Base-by-base conservation (phyloP, 164 flowering plant genomes). In the Saururus chinensis region DNA sequence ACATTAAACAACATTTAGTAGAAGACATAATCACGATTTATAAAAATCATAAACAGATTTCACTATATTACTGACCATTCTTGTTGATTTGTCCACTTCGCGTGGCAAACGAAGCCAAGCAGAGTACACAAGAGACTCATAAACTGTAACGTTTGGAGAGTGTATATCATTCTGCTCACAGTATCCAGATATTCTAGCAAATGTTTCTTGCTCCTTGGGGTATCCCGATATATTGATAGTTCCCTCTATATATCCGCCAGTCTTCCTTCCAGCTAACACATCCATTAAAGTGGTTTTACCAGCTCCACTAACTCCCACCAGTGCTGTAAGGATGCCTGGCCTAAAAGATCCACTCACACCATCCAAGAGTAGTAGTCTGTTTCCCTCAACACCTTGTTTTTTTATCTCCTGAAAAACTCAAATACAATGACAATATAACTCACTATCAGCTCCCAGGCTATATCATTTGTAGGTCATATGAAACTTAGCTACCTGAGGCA, bases 251-350 rank as follows among this genome's bases (percentile, higher is more conserved):
- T 78, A 69, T 24, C 81, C 84, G 40, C 79, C 77, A 20, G 81
- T 78, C 68, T 81, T 81, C 56, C 82, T 71, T 58, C 84, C 82
- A 2, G 84, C 77, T 42, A 81, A 61, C 9, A 78, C 84, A 60
- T 81, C 84, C 82, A 81, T 70, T 17, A 81, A 64, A 17, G 82
- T 81, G 11, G 84, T 81, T 59, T 81, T 81, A 19, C 84, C 84
- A 42, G 84, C 84, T 26, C 82, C 84, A 68, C 82, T 81, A 54
- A 79, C 78, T 65, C 84, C 84, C 84, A 81, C 78, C 51, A 78
- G 54, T 57, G 82, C 84, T 60, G 82, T 81, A 40, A 81, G 76
- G 17, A 81, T 75, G 41, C 84, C 84, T 6, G 84, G 84, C 69
- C 80, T 76, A 35, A 81, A 81, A 53, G 79, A 71, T 17, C 84